Percentiles rank a stretch among this genome's conserved stretches.
Evolutionary conservation across 352 stramenopile genomes (phyloP).

Genomic region (Thalassiosira exigua): DNA sequence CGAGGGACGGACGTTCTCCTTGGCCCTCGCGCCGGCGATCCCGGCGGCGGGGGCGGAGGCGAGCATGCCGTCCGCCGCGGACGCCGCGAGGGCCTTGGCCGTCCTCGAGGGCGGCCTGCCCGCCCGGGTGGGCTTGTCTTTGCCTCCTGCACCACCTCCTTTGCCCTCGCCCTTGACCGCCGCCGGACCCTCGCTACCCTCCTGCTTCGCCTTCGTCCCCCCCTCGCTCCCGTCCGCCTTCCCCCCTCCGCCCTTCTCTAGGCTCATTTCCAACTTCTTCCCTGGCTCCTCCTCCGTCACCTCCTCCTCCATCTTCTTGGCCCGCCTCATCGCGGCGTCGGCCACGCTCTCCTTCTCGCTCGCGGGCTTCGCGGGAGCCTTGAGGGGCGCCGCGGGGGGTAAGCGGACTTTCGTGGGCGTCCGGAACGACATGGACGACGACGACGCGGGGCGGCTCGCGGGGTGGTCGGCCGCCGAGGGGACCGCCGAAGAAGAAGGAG

Average conservation of each 20-base stretch:
- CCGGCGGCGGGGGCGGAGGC: no score
- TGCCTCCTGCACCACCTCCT: no score
- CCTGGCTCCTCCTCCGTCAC: slow-evolving; percentile 1
- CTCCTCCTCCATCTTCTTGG: slow-evolving; percentile 16
- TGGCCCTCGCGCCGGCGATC: not conserved
- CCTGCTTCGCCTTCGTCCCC: no score
- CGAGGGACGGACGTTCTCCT: not conserved
- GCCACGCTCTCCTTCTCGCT: slow-evolving; percentile 25
- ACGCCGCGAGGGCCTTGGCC: no score
- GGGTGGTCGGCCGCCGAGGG: no score
- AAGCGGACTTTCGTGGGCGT: slow-evolving; percentile 25
- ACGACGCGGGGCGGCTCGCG: no score
- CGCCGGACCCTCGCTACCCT: no score
- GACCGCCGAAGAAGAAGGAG: no score
- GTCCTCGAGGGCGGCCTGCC: not conserved
- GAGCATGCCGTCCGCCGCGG: not conserved
- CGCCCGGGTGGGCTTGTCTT: no score
- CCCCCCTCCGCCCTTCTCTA: not conserved
- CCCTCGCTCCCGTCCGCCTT: no score
- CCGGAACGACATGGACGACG: not conserved
- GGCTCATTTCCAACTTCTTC: slow-evolving; percentile 1
- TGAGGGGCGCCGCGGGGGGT: slow-evolving; percentile 8
- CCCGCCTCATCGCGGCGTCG: slow-evolving; percentile 8
- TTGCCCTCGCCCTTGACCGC: no score
- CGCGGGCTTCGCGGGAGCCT: slow-evolving; percentile 21